These are phyloP conservation scores for Pseudogymnoascus sp. DNA, from an alignment of 2,329 filamentous ascomycete species.

Conservation along the genomic window DNA sequence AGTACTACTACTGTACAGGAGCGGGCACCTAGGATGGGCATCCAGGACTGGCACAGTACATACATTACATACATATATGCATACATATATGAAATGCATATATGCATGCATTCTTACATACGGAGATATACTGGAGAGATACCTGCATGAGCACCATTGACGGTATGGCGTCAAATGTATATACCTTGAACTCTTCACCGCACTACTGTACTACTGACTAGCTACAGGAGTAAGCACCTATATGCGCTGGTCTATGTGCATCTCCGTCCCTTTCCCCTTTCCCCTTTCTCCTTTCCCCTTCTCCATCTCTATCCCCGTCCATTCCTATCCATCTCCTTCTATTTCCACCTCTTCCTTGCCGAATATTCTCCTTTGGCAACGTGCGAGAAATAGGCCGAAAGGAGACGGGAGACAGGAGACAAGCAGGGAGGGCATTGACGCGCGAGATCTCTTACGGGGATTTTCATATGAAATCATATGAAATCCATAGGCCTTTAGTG, in stretches of 20 bases:
- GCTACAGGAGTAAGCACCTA: conserved; percentile 1
- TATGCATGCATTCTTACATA: conserved; percentile 3
- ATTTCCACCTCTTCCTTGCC: not conserved
- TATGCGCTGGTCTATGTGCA: not conserved
- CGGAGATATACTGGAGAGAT: not conserved
- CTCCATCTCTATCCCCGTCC: not conserved
- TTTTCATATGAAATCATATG: conserved; percentile 6
- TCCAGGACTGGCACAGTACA: not conserved
- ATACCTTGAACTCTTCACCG: not conserved
- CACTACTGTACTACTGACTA: conserved; percentile 2
- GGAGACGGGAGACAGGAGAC: not conserved
- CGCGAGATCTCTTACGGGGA: not conserved
- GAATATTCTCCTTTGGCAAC: not conserved
- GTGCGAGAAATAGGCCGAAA: not conserved
- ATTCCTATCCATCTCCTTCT: not conserved
- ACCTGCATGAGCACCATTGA: not conserved
- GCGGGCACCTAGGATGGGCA: too few species aligned
- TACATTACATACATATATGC: not conserved
- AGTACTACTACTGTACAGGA: too few species aligned
- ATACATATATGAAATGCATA: conserved; percentile 1
- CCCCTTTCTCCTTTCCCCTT: not conserved
- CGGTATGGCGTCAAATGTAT: not conserved
- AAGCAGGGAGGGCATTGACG: not conserved
- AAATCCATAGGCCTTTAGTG: not conserved
- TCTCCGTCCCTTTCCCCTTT: not conserved